Evolutionary conservation across 345 rosid species (phyloP), one percentile per base, ranked within the genome.

Genomic region (Syzygium aromaticum): DNA sequence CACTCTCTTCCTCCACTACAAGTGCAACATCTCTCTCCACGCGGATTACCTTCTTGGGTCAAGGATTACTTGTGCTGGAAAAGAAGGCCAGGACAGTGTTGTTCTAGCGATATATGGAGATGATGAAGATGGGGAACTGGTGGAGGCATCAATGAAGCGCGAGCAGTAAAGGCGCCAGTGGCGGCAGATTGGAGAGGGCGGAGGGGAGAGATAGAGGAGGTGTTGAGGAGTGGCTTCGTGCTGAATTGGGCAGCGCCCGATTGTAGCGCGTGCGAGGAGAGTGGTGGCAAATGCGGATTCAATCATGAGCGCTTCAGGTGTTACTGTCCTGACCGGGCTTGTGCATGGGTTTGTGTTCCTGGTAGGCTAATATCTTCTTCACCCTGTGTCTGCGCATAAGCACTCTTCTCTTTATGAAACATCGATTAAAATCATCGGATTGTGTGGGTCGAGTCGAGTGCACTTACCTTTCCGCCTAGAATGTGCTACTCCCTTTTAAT

Each of bases 241-340:
- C 7, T 93, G 91, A 87, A 64, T 11, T 94, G 92, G 95, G 83
- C 8, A 38, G 95, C 92, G 30, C 90, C 91, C 67, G 6, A 90
- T 56, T 94, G 95, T 84, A 89, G 86, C 63, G 15, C 40, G 2
- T 93, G 96, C 77, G 52, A 85, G 33, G 10, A 0, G 5, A 92
- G 92, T 59, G 95, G 94, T 2, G 96, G 96, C 56, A 83, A 51
- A 88, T 93, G 95, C 78, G 93, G 95, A 7, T 90, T 93, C 80
- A 13, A 94, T 82, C 2, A 3, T 3, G 2, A 10, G 1, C 73
- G 25, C 2, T 78, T 23, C 54, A 91, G 53, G 88, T 93, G 94
- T 78, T 94, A 85, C 82, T 89, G 95, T 88, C 93, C 93, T 1
- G 95, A 93, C n/a, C 25, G 95, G 51, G 90, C 94, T 53, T 93